Percentiles rank a stretch among this genome's conserved stretches.
phyloP scores from a whole-genome alignment of 129 eudicot genomes.

The Heracleum sosnowskyi region DNA sequence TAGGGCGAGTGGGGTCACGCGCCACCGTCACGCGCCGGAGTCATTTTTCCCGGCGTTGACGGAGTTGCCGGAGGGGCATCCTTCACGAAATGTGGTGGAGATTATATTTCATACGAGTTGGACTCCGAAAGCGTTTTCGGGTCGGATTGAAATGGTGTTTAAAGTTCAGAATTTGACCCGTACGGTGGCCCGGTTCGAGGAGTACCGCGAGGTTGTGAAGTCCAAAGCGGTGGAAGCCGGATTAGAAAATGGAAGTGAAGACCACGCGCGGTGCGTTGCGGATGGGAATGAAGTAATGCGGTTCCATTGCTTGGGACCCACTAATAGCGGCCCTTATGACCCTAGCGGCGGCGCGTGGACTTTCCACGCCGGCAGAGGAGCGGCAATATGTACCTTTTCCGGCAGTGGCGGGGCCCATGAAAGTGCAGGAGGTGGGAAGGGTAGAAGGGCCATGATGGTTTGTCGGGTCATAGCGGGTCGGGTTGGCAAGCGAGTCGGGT shows the following conservation, averaged over 20 bases:
- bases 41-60: constrained; percentile 59
- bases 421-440: constrained; percentile 77
- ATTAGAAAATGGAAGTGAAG: constrained; percentile 28
- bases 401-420: constrained; percentile 90
- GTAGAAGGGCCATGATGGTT: constrained; percentile 81
- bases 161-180: constrained; percentile 75
- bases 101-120: constrained; percentile 88
- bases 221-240: constrained; percentile 22
- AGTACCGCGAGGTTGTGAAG: constrained; percentile 60
- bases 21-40: constrained; percentile 30
- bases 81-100: constrained; percentile 91
- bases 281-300: constrained; percentile 99
- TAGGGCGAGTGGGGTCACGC: constrained; percentile 18
- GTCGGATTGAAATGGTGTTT: constrained; percentile 82
- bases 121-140: constrained; percentile 59
- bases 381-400: constrained; percentile 58
- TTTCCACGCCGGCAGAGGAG: constrained; percentile 40
- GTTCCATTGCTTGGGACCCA: constrained; percentile 75
- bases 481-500: constrained; percentile 34
- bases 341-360: constrained; percentile 50
- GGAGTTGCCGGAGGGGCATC: constrained; percentile 79
- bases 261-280: constrained; percentile 80
- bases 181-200: constrained; percentile 79
- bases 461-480: constrained; percentile 97
- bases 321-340: constrained; percentile 44